Percentiles rank a stretch among this genome's conserved stretches.
phyloP scores from a whole-genome alignment of 176 grass and related monocot genomes.

The Neostapfia colusana region DNA sequence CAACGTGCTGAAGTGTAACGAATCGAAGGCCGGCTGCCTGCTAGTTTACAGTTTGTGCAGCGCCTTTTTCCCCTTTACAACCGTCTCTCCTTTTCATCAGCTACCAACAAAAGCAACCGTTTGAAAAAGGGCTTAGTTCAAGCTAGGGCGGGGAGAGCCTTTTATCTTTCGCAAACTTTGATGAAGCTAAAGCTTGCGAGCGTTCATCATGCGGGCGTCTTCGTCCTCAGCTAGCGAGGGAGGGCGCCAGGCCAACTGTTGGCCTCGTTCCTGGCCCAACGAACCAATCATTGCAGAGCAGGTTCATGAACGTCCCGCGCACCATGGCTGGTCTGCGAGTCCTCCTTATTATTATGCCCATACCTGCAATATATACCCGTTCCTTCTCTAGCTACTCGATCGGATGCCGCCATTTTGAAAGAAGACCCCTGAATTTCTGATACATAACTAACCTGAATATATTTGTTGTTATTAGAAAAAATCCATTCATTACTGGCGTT shows the following conservation, averaged over 20 bases:
- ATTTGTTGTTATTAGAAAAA: too few species aligned
- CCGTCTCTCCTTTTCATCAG: slow-evolving; percentile 44
- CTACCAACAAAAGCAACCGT: slow-evolving; percentile 35
- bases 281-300: slow-evolving; percentile 49
- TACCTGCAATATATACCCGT: background rate
- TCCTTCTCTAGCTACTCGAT: background rate
- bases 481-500: too few species aligned
- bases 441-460: too few species aligned
- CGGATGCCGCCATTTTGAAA: background rate
- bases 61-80: background rate
- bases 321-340: slow-evolving; percentile 24
- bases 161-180: slow-evolving; percentile 53
- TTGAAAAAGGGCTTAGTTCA: slow-evolving; percentile 31
- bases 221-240: background rate
- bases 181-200: slow-evolving; percentile 21
- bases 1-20: background rate
- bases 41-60: slow-evolving; percentile 3
- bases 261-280: slow-evolving; percentile 36
- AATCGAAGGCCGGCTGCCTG: background rate
- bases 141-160: background rate
- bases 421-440: too few species aligned
- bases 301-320: slow-evolving; percentile 50
- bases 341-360: slow-evolving; percentile 30
- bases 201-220: background rate
- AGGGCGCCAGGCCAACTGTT: slow-evolving; percentile 36